Conservation (phyloP, 2,329 filamentous ascomycete species). For the Sporothrix schenckii region DNA sequence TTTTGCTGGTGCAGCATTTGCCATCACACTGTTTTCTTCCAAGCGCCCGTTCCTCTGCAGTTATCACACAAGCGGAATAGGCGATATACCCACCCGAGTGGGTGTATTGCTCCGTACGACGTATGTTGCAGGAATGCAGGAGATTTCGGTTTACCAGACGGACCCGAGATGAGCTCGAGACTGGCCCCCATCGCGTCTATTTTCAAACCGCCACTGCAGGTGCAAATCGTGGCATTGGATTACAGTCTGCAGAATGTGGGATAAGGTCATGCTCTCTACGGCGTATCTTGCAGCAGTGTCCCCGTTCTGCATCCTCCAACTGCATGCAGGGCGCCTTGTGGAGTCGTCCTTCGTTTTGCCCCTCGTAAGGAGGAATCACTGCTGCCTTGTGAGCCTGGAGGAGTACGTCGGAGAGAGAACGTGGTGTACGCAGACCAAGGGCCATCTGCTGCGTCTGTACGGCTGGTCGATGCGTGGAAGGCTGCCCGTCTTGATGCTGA, state of each 20-base stretch:
- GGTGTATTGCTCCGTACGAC: too few species aligned
- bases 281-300: neutral
- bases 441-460: neutral
- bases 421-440: neutral
- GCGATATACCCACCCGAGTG: too few species aligned
- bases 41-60: neutral
- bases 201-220: too few species aligned
- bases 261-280: neutral
- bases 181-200: too few species aligned
- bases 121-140: too few species aligned
- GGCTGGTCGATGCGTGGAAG: neutral
- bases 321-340: slow-evolving; percentile 20
- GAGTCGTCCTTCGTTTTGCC: neutral
- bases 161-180: too few species aligned
- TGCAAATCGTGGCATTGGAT: too few species aligned
- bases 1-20: neutral
- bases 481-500: neutral
- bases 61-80: too few species aligned
- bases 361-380: neutral
- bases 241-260: neutral
- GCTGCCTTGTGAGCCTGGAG: slow-evolving; percentile 9
- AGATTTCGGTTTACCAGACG: too few species aligned
- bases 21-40: neutral
- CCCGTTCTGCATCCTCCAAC: neutral
- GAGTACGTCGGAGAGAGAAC: neutral